Conservation (phyloP, 345 rosid species). For the Fremontodendron californicum region DNA sequence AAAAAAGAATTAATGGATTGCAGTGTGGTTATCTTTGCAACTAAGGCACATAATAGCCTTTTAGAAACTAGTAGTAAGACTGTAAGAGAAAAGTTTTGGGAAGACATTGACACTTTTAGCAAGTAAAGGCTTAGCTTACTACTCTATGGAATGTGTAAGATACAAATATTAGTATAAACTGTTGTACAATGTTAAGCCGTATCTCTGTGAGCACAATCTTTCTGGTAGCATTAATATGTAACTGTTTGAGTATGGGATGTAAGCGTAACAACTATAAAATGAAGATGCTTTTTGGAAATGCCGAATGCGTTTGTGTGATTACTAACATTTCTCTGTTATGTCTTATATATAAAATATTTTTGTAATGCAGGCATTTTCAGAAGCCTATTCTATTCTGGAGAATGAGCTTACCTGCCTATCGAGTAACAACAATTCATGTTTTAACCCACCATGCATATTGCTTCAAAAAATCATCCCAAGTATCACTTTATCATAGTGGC, state of each 20-base stretch:
- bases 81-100: not conserved
- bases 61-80: not conserved
- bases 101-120: not conserved
- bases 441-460: slow-evolving; percentile 39
- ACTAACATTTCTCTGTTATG: slow-evolving; percentile 8
- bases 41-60: not conserved
- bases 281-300: not conserved
- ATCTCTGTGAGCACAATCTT: slow-evolving; percentile 1
- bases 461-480: slow-evolving; percentile 82
- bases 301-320: not conserved
- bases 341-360: slow-evolving; percentile 12
- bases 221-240: not conserved
- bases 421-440: slow-evolving; percentile 38
- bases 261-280: not conserved
- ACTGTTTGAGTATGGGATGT: not conserved
- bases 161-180: not conserved
- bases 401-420: slow-evolving; percentile 58
- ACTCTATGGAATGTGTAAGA: not conserved
- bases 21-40: not conserved
- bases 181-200: not conserved
- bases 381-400: slow-evolving; percentile 81
- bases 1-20: slow-evolving; percentile 2
- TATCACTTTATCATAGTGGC: slow-evolving; percentile 26
- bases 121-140: not conserved
- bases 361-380: slow-evolving; percentile 84